These are phyloP conservation scores for Bipolaris victoriae DNA, from an alignment of 2,329 filamentous ascomycete genomes.

Conservation along the genomic window DNA sequence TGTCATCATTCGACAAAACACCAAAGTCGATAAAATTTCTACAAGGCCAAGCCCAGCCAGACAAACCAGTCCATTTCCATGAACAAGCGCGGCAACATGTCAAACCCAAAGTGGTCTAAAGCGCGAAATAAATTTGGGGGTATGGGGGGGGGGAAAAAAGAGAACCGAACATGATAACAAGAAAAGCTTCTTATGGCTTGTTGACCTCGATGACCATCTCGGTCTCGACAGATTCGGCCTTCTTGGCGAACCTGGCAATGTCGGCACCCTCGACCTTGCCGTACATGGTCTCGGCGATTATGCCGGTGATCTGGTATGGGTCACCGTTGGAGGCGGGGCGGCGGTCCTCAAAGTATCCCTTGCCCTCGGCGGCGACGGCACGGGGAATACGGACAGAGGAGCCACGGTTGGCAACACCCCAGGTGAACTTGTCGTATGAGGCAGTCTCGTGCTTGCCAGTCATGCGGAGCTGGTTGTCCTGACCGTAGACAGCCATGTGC, in stretches of 20 bases:
- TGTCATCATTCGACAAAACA: background rate
- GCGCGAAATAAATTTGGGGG: conserved; percentile 13
- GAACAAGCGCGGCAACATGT: background rate
- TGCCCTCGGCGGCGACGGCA: conserved; percentile 82
- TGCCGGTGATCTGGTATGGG: conserved; percentile 83
- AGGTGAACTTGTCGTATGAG: conserved; percentile 89
- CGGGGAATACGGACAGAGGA: conserved; percentile 92
- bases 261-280: conserved; percentile 59
- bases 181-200: conserved; percentile 32
- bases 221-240: conserved; percentile 42
- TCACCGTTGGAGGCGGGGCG: conserved; percentile 79
- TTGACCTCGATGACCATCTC: conserved; percentile 42
- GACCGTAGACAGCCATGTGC: conserved; percentile 87
- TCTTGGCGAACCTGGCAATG: conserved; percentile 50
- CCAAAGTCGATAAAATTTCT: background rate
- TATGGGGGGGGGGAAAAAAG: conserved; percentile 15
- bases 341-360: conserved; percentile 85
- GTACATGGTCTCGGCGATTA: conserved; percentile 74
- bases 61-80: background rate
- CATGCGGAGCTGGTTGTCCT: conserved; percentile 93
- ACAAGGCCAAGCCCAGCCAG: background rate
- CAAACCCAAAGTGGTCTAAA: conserved; percentile 5
- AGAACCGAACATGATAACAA: background rate
- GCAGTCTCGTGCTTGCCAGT: conserved; percentile 95
- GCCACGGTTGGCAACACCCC: conserved; percentile 94